These are phyloP conservation scores for Ceratocystis cubensis DNA, from an alignment of 2,329 filamentous ascomycete genomes.

Conservation along the genomic window DNA sequence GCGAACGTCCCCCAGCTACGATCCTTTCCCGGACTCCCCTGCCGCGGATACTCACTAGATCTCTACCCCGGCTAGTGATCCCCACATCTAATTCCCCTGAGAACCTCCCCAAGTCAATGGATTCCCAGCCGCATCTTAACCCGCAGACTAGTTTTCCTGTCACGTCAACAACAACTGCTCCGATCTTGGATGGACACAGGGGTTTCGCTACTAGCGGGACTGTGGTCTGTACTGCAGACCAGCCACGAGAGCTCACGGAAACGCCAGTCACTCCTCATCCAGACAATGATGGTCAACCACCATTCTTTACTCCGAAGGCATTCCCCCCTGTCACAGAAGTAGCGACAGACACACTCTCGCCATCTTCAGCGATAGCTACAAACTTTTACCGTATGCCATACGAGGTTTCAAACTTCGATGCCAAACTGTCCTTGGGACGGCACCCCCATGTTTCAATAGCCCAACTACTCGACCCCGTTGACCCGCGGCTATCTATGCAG, in stretches of 20 bases:
- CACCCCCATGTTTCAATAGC: slow-evolving; percentile 17
- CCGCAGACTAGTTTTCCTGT: slow-evolving; percentile 7
- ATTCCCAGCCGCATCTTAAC: not conserved
- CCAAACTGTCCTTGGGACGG: slow-evolving; percentile 3
- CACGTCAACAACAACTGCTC: not conserved
- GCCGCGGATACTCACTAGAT: slow-evolving; percentile 13
- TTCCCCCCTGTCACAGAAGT: not conserved
- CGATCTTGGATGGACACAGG: not conserved
- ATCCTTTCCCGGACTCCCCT: slow-evolving; percentile 17
- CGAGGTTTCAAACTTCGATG: not conserved
- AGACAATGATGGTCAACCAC: not conserved
- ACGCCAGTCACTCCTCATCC: slow-evolving; percentile 14
- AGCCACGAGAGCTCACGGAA: slow-evolving; percentile 4
- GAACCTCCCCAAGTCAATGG: not conserved
- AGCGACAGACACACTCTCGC: slow-evolving; percentile 2
- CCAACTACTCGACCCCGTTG: slow-evolving; percentile 16
- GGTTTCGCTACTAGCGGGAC: not conserved
- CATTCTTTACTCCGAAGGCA: not conserved
- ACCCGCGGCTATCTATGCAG: slow-evolving; percentile 9
- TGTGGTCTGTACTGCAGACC: not conserved
- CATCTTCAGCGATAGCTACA: slow-evolving; percentile 16
- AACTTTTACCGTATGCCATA: slow-evolving; percentile 20
- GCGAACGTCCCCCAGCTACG: slow-evolving; percentile 15
- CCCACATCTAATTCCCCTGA: not conserved
- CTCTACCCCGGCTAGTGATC: slow-evolving; percentile 16